Evolutionary conservation across 352 stramenopile species (phyloP), one percentile per base, ranked within the genome.

Genomic region (Globisporangium spinosum): DNA sequence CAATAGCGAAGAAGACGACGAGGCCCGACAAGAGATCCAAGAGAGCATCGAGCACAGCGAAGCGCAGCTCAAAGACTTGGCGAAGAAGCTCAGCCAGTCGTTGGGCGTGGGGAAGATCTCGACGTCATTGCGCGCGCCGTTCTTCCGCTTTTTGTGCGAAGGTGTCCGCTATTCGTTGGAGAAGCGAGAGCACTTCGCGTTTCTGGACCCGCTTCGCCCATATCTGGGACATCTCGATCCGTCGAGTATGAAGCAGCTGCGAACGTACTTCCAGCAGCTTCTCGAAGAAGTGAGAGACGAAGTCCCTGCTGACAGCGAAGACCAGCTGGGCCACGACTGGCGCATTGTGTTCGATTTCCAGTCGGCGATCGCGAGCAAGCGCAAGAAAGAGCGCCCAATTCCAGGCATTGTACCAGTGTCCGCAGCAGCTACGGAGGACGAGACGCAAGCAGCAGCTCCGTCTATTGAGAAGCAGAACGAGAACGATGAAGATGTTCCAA

Each of bases 101-200:
- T 70, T 96, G 27, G 89, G 89, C 25, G 83, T 94, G 23, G 85
- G 87, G 23, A 95, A 92, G 65, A 69, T 95, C 10, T 57, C 82
- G 17, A 64, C 76, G 23, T 80, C 85, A 12, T 69, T 96, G 62
- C 76, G 84, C 61, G 79, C 78, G 6, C 84, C 87, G 23, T 96
- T 95, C 70, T 80, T 94, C 64, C 78, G 89, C 0, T 96, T 96
- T 63, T 49, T 96, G 25, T 82, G 83, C 55, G 89, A 96, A 79
- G 89, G 89, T 29, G 74, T 95, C 1, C 84, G 87, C 12, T 94
- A 81, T 69, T 77, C 85, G 22, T 53, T 96, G 23, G 82, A 94
- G 58, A 61, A 73, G 32, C 73, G 68, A 22, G 61, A 69, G 6
- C 78, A 94, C 15, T 91, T 94, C 58, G 70, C 66, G 3, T 96